phyloP scores from a whole-genome alignment of 2,329 filamentous ascomycete species.

The Canariomyces notabilis region DNA sequence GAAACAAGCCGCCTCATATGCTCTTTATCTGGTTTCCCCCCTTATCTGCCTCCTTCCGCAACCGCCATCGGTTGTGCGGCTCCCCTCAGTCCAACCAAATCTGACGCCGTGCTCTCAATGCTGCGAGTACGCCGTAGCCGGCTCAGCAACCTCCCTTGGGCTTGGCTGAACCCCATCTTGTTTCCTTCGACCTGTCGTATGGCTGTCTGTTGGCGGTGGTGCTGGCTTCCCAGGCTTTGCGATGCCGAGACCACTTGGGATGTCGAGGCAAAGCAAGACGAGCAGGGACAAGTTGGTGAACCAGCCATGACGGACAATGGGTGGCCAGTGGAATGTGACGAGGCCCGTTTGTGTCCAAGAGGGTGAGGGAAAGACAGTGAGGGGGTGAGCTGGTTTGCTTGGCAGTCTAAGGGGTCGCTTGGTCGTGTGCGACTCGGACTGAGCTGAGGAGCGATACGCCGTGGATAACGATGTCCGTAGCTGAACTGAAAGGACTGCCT shows the following conservation, averaged over 20 bases:
- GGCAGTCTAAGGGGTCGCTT: neutral
- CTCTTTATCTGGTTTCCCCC: neutral
- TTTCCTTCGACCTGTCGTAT: neutral
- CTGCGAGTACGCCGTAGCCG: constrained; percentile 5
- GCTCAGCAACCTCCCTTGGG: neutral
- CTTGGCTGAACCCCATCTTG: no score
- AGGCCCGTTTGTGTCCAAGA: neutral
- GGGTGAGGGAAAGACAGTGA: neutral
- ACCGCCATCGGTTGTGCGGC: neutral
- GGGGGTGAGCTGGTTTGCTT: neutral
- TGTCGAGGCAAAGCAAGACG: constrained; percentile 15
- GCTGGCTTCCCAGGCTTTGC: neutral
- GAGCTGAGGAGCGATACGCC: neutral
- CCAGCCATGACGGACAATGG: constrained; percentile 5
- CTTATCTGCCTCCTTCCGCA: neutral
- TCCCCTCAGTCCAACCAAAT: constrained; percentile 5
- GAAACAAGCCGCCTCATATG: neutral
- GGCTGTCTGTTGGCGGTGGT: neutral
- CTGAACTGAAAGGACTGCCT: no score
- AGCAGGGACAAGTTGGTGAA: constrained; percentile 18
- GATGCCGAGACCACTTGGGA: neutral
- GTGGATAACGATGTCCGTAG: neutral
- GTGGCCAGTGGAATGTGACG: no score
- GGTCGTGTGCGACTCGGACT: neutral
- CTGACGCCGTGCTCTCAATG: constrained; percentile 12